Conservation (phyloP, 768 basidiomycete species). For the Pleurotus salmoneostramineus region DNA sequence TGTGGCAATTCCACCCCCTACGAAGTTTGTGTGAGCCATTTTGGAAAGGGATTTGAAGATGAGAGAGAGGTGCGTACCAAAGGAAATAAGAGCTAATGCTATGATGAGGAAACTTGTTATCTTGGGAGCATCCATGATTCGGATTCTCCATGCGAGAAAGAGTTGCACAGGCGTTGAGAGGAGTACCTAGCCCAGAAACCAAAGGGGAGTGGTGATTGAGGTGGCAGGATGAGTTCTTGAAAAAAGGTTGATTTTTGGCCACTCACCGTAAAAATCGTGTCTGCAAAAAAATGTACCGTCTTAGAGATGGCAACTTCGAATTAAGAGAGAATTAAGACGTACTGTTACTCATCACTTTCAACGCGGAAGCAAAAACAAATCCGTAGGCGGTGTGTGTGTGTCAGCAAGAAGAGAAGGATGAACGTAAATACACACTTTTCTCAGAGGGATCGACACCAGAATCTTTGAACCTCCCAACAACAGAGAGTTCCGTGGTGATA, state of each 20-base stretch:
- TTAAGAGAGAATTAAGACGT: background rate
- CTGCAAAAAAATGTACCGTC: background rate
- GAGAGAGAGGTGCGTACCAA: no score
- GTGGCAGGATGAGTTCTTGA: background rate
- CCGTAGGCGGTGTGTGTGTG: background rate
- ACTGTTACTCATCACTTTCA: background rate
- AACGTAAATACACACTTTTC: background rate
- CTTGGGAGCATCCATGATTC: background rate
- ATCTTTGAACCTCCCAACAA: background rate
- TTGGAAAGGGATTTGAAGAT: no score
- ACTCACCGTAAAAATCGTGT: background rate
- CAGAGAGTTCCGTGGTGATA: background rate
- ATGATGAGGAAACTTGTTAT: background rate
- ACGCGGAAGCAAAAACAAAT: background rate
- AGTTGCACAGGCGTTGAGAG: constrained; percentile 6
- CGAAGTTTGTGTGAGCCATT: no score
- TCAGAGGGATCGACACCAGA: background rate
- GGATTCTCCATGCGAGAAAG: constrained; percentile 9
- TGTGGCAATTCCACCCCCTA: no score
- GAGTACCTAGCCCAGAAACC: background rate
- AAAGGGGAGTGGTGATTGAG: background rate
- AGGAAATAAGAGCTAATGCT: background rate
- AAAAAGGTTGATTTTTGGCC: no score
- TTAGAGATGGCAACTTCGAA: background rate
- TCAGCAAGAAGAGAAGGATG: background rate